Base-by-base conservation (phyloP, 148 eudicot species). In the Cornus kousa region DNA sequence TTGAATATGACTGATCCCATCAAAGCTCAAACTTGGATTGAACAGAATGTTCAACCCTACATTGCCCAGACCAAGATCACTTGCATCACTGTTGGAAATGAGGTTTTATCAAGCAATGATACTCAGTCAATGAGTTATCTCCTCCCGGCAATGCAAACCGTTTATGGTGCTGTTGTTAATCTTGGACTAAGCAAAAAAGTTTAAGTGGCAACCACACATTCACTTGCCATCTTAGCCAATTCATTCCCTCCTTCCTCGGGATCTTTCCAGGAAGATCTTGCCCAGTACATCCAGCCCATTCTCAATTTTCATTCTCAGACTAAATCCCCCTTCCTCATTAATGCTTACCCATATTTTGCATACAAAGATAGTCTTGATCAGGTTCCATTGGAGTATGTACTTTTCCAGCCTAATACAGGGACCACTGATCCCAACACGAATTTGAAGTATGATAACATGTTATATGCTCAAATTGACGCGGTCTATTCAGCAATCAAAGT, bases 191-290 rank as follows among this genome's bases (percentile, higher is more conserved):
- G 76, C 74, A 67, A 85, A 33, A 84, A 85, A 64, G 91, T 95
- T 1, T 84, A 83, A 4, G 95, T 95, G 16, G 87, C 97, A 50
- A 89, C 93, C 0, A 94, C 99, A 7, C 97, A 93, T 80, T 88
- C 97, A 0, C 80, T 85, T 50, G 93, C 84, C 5, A 88, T 95
- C n/a, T 83, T 95, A 69, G 82, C 67, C 0, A 85, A 35, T 68
- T 95, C 99, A 0, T 93, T 76, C 74, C 99, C 99, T 22, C 97
- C 99, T 11, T 95, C 99, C 33, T 74, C 93, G 8, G 99, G 97
- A 9, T 37, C 88, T 2, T 95, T 95, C 72, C 74, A 69, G 4
- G 85, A 86, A 70, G 88, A 93, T 39, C 84, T 95, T 7, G 79
- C 88, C 3, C 76, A 86, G 76, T 88, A 90, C 75, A 77, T 95